phyloP scores from a whole-genome alignment of 805 yeast genomes.

The Nakazawaea pomicola region DNA sequence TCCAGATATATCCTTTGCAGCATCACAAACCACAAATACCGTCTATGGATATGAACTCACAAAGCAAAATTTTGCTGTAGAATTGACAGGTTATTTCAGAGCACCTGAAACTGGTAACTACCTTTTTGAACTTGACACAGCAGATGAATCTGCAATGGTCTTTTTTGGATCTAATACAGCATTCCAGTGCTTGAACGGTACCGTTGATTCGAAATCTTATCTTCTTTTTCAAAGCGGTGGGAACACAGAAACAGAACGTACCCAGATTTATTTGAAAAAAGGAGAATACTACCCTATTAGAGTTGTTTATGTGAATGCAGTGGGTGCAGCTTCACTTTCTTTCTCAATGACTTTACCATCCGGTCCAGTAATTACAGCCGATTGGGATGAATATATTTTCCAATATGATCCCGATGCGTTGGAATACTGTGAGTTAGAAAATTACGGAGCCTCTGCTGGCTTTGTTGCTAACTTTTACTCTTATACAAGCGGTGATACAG shows the following conservation, averaged over 20 bases:
- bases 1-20: not conserved
- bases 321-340: slow-evolving; percentile 16
- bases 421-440: not conserved
- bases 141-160: not conserved
- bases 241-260: not conserved
- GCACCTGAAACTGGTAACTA: not conserved
- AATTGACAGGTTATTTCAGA: not conserved
- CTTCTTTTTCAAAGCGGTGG: not conserved
- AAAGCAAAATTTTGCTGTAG: not conserved
- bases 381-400: not conserved
- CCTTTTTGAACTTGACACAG: not conserved
- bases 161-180: not conserved
- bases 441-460: not conserved
- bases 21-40: not conserved
- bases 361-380: not conserved
- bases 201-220: not conserved
- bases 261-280: not conserved
- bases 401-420: not conserved
- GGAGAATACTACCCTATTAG: not conserved
- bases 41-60: not conserved
- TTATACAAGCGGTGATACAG: not conserved
- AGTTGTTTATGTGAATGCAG: not conserved
- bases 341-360: not conserved
- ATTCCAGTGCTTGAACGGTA: not conserved
- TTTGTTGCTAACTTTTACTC: not conserved